Evolutionary conservation across 306 rosid species (phyloP), one percentile per base, ranked within the genome.

Genomic region (Cucurbita moschata): DNA sequence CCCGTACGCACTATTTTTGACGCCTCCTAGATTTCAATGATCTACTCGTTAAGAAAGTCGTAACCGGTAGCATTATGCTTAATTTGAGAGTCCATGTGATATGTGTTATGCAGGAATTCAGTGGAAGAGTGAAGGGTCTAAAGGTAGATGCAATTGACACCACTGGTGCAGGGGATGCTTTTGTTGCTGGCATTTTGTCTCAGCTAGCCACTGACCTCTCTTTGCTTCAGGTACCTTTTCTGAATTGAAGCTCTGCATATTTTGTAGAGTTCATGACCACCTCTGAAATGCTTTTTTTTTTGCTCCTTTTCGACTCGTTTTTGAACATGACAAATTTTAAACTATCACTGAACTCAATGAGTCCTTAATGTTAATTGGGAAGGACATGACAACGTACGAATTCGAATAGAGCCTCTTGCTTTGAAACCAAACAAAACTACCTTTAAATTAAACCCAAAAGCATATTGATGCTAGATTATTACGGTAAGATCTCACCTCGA

Each of bases 131-230:
- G 44, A 68, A 77, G 76, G 98, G 97, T 75, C 52, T 87, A 72
- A 87, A 86, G 89, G 98, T 86, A 80, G 92, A 90, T 58, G 89
- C 96, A 13, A 88, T 94, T 75, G 97, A 94, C 85, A 85, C 96
- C 35, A 94, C 98, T 53, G 98, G 97, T 73, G 98, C 98, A 54
- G 98, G 98, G 75, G 98, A 94, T 76, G 96, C 97, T n/a, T 94
- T 94, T 89, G 97, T 94, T 65, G 98, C 98, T 19, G 97, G 97
- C 82, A 77, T 87, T 68, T 76, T 94, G 62, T 87, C 96, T n/a
- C 95, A 90, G 67, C 81, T 94, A 71, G 86, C 95, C 18, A 52
- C 73, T 49, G 89, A 94, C 84, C 85, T 94, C 77, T 90, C 98
- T 44, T 84, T 94, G 84, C 81, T 90, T 79, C 84, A 89, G 92